Percentiles rank a stretch among this genome's conserved stretches.
Conservation (phyloP, 148 eudicot genomes). For the Camellia lanceoleosa region DNA sequence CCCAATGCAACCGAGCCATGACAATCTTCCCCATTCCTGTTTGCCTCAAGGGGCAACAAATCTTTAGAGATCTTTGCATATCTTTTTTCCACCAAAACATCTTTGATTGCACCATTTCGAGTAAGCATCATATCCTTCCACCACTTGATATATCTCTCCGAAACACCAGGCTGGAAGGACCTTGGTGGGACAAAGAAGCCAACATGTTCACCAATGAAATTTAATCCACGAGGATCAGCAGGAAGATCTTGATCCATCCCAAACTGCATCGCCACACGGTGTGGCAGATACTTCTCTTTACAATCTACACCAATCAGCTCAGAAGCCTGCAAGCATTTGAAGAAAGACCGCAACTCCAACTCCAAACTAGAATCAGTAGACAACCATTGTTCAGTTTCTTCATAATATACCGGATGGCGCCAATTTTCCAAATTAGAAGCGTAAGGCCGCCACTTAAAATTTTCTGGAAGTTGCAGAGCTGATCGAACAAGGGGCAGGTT, state of each 20-base stretch:
- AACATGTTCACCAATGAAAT: background rate
- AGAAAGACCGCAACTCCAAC: constrained; percentile 27
- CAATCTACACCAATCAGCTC: constrained; percentile 27
- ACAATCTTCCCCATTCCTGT: background rate
- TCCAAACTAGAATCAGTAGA: constrained; percentile 18
- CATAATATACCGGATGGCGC: constrained; percentile 26
- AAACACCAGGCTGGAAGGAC: constrained; percentile 27
- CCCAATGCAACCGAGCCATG: background rate
- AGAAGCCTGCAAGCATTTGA: constrained; percentile 25
- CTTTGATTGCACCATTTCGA: background rate
- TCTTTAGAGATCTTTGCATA: background rate
- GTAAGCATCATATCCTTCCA: constrained; percentile 28
- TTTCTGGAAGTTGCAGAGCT: constrained; percentile 10
- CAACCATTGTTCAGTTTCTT: constrained; percentile 21
- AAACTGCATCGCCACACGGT: constrained; percentile 48
- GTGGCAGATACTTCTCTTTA: constrained; percentile 36
- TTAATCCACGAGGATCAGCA: constrained; percentile 10
- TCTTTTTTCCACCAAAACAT: background rate
- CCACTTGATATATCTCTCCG: constrained; percentile 33
- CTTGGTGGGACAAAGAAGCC: constrained; percentile 34
- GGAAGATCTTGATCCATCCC: constrained; percentile 48
- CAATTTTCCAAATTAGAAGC: constrained; percentile 32
- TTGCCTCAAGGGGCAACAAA: background rate
- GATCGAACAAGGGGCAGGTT: constrained; percentile 23
- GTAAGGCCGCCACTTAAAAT: constrained; percentile 42